phyloP scores from a whole-genome alignment of 108 stramenopile species.

The Hondaea fermentalgiana region DNA sequence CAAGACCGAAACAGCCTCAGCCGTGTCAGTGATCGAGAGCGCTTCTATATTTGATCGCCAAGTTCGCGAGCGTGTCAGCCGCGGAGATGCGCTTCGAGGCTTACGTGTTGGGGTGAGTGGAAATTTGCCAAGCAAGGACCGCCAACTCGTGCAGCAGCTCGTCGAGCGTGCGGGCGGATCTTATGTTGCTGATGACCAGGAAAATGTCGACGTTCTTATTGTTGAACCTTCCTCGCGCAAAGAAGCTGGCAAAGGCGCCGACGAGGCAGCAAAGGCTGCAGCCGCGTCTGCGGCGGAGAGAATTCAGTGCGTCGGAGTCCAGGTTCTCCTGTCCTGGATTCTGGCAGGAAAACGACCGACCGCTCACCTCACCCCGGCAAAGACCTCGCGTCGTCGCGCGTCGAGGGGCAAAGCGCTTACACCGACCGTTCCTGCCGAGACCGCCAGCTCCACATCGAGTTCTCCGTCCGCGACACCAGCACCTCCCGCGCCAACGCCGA shows the following conservation, averaged over 20 bases:
- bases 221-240: neutral
- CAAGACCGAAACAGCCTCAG: neutral
- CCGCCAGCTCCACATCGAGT: neutral
- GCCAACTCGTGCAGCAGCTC: neutral
- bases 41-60: neutral
- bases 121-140: neutral
- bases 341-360: neutral
- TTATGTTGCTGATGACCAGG: neutral
- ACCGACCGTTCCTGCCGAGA: neutral
- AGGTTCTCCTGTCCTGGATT: neutral
- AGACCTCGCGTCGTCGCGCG: neutral
- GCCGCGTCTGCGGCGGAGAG: neutral
- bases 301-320: neutral
- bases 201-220: neutral
- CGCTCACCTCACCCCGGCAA: neutral
- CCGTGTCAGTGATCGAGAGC: neutral
- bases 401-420: neutral
- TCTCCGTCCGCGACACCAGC: no score
- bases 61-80: neutral
- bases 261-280: neutral
- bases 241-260: neutral
- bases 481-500: no score
- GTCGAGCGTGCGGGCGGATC: neutral
- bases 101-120: neutral
- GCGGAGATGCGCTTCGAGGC: neutral